phyloP scores from a whole-genome alignment of 345 rosid species.

The Carallia brachiata region DNA sequence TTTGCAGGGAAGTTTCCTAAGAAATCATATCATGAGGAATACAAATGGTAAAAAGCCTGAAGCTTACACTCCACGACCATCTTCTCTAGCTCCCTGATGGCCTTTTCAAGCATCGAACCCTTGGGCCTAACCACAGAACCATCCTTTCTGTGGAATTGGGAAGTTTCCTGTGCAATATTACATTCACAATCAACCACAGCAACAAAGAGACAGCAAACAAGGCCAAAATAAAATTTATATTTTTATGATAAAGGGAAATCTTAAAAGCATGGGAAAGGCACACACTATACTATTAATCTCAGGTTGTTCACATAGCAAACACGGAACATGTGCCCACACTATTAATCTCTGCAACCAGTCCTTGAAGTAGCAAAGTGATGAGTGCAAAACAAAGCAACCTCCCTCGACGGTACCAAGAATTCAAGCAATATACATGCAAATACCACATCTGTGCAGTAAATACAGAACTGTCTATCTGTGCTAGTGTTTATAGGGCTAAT shows the following conservation, averaged over 20 bases:
- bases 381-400: neutral
- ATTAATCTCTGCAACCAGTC: no score
- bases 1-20: neutral
- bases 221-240: neutral
- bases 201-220: slow-evolving; percentile 2
- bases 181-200: slow-evolving; percentile 24
- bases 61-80: slow-evolving; percentile 41
- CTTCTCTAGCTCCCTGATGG: slow-evolving; percentile 43
- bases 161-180: slow-evolving; percentile 27
- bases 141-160: slow-evolving; percentile 19
- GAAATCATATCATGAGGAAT: slow-evolving; percentile 7
- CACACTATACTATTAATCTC: no score
- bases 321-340: no score
- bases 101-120: slow-evolving; percentile 35
- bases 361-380: neutral
- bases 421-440: slow-evolving; percentile 5
- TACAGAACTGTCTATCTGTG: no score
- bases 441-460: no score
- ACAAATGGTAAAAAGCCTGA: slow-evolving; percentile 9
- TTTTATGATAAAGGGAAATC: neutral
- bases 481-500: neutral
- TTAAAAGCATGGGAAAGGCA: neutral
- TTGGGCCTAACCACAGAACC: slow-evolving; percentile 22
- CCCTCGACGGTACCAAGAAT: neutral
- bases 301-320: no score